phyloP scores from a whole-genome alignment of 768 basidiomycete species.

The Pleurotus giganteus region DNA sequence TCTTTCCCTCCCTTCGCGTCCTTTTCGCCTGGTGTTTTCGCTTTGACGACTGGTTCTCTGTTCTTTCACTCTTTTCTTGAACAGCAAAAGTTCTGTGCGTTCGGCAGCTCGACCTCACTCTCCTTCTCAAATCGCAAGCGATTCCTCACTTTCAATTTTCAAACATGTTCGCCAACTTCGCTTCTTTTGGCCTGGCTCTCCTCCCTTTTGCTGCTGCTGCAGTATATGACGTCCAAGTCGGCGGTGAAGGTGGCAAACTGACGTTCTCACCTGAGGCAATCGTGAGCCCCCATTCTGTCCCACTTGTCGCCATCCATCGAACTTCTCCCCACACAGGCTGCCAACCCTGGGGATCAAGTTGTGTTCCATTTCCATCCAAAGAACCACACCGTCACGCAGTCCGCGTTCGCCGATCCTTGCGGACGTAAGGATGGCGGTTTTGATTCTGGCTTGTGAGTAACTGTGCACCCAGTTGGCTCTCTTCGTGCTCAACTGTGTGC shows the following conservation, averaged over 20 bases:
- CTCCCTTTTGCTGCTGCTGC: slow-evolving; percentile 47
- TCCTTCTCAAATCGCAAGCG: slow-evolving; percentile 30
- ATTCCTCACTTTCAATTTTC: slow-evolving; percentile 23
- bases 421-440: slow-evolving; percentile 37
- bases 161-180: slow-evolving; percentile 42
- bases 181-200: slow-evolving; percentile 46
- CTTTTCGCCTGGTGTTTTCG: slow-evolving; percentile 11
- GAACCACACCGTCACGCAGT: slow-evolving; percentile 49
- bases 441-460: slow-evolving; percentile 44
- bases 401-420: slow-evolving; percentile 42
- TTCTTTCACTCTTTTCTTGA: slow-evolving; percentile 23
- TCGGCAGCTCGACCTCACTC: slow-evolving; percentile 18
- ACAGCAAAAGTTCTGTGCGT: slow-evolving; percentile 15
- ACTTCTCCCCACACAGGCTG: slow-evolving; percentile 17
- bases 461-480: neutral
- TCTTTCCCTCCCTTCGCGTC: slow-evolving; percentile 18
- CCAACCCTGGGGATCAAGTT: slow-evolving; percentile 45
- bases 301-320: neutral
- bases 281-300: slow-evolving; percentile 28
- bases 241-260: slow-evolving; percentile 37
- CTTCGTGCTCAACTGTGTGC: slow-evolving; percentile 10
- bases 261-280: slow-evolving; percentile 52
- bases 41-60: slow-evolving; percentile 17
- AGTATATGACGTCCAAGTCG: slow-evolving; percentile 56
- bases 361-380: slow-evolving; percentile 46